phyloP scores from a whole-genome alignment of 495 filamentous ascomycete genomes.

The Evernia prunastri region DNA sequence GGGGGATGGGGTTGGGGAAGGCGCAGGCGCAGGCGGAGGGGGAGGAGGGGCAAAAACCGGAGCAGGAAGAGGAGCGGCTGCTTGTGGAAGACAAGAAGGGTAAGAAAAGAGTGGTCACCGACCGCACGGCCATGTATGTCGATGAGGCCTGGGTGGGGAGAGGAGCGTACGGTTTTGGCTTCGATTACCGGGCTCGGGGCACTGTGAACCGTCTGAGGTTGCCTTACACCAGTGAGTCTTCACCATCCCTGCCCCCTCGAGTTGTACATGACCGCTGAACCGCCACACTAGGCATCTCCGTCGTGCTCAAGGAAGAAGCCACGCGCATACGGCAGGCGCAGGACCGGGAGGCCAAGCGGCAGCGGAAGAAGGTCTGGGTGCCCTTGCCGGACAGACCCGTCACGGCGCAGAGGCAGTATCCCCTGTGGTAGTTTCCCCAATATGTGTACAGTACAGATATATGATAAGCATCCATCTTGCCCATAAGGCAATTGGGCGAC shows the following conservation, averaged over 20 bases:
- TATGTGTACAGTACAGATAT: no score
- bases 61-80: constrained; percentile 36
- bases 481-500: no score
- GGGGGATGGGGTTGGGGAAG: constrained; percentile 77
- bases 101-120: constrained; percentile 54
- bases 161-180: constrained; percentile 49
- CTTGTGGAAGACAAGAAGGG: constrained; percentile 44
- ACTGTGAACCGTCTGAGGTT: constrained; percentile 51
- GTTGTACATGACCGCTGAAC: neutral
- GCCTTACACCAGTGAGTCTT: constrained; percentile 64
- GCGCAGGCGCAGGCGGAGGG: constrained; percentile 25
- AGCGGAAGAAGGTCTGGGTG: constrained; percentile 70
- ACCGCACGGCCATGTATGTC: constrained; percentile 75
- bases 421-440: constrained; percentile 69
- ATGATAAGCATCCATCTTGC: no score
- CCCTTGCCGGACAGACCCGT: constrained; percentile 75
- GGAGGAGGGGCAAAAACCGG: constrained; percentile 38
- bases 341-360: constrained; percentile 63
- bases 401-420: constrained; percentile 75
- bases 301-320: constrained; percentile 87
- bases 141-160: constrained; percentile 86
- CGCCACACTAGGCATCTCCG: constrained; percentile 54
- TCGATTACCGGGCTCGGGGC: constrained; percentile 65
- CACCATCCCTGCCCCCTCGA: neutral
- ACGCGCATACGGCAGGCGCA: constrained; percentile 73